phyloP scores from a whole-genome alignment of 108 stramenopile genomes.

The Cyclotella atomus region DNA sequence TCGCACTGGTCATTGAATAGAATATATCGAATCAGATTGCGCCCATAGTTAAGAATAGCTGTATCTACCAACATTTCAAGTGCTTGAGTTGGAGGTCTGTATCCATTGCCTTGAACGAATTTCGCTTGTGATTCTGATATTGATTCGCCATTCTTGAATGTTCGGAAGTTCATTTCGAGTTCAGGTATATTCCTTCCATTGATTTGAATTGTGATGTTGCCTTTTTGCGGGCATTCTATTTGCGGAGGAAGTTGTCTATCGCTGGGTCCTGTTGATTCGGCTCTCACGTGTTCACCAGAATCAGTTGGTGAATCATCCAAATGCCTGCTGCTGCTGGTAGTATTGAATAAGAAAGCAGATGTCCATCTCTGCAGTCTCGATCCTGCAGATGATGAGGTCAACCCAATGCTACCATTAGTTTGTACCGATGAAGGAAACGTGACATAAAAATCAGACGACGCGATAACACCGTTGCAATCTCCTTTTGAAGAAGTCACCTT shows the following conservation, averaged over 20 bases:
- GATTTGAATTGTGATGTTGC: slow-evolving; percentile 21
- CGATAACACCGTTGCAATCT: slow-evolving; percentile 16
- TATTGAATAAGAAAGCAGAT: background rate
- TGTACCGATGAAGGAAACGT: slow-evolving; percentile 36
- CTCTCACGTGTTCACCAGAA: background rate
- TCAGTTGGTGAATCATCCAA: background rate
- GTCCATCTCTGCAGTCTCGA: slow-evolving; percentile 3
- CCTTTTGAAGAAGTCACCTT: background rate
- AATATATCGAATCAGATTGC: slow-evolving; percentile 47
- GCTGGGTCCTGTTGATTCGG: too few relatives aligned
- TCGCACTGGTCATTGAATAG: slow-evolving; percentile 4
- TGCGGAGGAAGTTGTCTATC: background rate
- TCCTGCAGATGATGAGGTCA: background rate
- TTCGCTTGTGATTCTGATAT: slow-evolving; percentile 21
- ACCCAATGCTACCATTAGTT: background rate
- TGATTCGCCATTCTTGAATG: background rate
- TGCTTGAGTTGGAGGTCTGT: slow-evolving; percentile 26
- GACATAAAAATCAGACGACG: slow-evolving; percentile 55
- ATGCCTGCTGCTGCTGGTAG: background rate
- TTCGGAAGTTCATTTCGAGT: slow-evolving; percentile 40
- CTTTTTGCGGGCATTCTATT: background rate
- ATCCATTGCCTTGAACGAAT: slow-evolving; percentile 41
- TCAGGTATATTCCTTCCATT: slow-evolving; percentile 16
- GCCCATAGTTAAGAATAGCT: slow-evolving; percentile 31
- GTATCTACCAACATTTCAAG: slow-evolving; percentile 19